Evolutionary conservation across 768 basidiomycete species (phyloP), one percentile per base, ranked within the genome.

Genomic region (Tephrocybe sp.): DNA sequence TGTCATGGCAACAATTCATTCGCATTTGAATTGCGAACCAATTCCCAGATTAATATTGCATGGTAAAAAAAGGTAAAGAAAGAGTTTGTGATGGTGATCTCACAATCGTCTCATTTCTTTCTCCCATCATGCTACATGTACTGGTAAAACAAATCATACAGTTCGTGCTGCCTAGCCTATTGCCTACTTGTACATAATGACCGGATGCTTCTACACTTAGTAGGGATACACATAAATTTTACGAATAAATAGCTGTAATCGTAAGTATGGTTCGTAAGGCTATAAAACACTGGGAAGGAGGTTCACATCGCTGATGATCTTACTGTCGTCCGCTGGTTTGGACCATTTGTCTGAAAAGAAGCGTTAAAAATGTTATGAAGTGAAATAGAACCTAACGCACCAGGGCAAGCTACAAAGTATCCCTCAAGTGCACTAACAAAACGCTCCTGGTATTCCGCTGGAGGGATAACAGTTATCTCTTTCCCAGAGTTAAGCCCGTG

Each of bases 391-490:
- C 1, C 9, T 6, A 9, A 59, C 67, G 32, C 47, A 86, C 85
- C 87, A 56, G 87, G 87, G 67, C 87, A 89, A 26, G 85, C 83
- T 13, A 88, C 62, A 61, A 91, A 90, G 64, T 92, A 92, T 9
- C 78, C 72, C 45, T 87, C 83, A 52, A 92, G 69, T 4, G 89
- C 81, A 48, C 66, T 80, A 42, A 87, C 77, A 57, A 92, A 90
- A 0, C 89, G 77, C 36, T 89, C 84, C 45, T 86, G 82, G 61
- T 92, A 92, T 63, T 91, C 88, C 3, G 78, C 72, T 2, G 89
- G 89, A 1, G 89, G 89, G 36, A 92, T 75, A 12, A 92, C 85
- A 0, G 89, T 92, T 8, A 89, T 82, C 31, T 90, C 85, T 55
- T 89, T 85, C 2, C 79, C 81, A 32, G 82, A 71, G 40, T 82